Percentiles rank a stretch among this genome's conserved stretches.
Evolutionary conservation across 169 alveolate genomes (phyloP).

Genomic region (Eimeria acervulina): DNA sequence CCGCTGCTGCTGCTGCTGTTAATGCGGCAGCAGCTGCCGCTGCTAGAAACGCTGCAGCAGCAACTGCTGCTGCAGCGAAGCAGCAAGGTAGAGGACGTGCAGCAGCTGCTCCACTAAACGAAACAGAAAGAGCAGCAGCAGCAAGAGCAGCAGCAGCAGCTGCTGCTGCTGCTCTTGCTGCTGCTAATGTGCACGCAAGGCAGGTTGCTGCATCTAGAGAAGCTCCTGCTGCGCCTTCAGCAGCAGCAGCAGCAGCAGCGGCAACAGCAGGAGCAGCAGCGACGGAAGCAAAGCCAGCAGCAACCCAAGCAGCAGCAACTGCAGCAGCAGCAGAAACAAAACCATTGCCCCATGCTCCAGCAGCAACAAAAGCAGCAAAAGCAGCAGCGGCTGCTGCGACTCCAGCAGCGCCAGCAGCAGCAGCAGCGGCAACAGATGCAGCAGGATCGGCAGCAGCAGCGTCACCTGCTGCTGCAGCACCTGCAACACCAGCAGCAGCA

Average conservation of each 20-base stretch:
- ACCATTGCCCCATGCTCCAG: background rate
- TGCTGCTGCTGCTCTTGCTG: slow-evolving; percentile 41
- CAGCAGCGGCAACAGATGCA: too few relatives aligned
- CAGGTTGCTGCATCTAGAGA: slow-evolving; percentile 38
- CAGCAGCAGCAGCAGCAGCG: too few relatives aligned
- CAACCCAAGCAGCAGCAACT: background rate
- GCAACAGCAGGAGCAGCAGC: too few relatives aligned
- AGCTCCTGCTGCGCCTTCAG: too few relatives aligned
- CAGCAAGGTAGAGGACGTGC: background rate
- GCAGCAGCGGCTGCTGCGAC: background rate
- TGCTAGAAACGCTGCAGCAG: too few relatives aligned
- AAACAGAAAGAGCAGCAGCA: background rate
- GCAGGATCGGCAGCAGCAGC: too few relatives aligned
- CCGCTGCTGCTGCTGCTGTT: slow-evolving; percentile 39
- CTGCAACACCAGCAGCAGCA: too few relatives aligned
- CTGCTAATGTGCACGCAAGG: background rate
- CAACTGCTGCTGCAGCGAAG: slow-evolving; percentile 25
- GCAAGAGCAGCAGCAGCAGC: slow-evolving; percentile 54
- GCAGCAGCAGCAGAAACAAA: slow-evolving; percentile 17
- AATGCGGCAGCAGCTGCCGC: slow-evolving; percentile 32
- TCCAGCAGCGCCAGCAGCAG: too few relatives aligned
- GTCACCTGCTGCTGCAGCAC: too few relatives aligned
- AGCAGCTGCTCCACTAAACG: background rate
- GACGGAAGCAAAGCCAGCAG: too few relatives aligned
- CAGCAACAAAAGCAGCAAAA: background rate